These are phyloP conservation scores for Chaetomium tenue DNA, from an alignment of 495 filamentous ascomycete genomes.

Conservation along the genomic window DNA sequence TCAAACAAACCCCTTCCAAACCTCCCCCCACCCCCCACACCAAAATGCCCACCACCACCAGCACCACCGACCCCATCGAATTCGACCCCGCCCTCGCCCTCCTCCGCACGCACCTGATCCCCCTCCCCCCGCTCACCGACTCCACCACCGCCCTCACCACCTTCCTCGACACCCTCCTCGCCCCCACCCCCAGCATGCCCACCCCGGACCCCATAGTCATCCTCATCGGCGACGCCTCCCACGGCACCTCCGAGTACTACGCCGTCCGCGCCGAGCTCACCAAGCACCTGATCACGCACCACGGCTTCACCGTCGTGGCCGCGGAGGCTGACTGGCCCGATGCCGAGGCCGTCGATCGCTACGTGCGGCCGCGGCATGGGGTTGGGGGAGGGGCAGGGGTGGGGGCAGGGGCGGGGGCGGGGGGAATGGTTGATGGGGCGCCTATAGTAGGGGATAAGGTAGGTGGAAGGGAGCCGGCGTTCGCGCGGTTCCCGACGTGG, in stretches of 20 bases:
- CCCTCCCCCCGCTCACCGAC: conserved; percentile 14
- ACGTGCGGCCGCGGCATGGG: conserved; percentile 50
- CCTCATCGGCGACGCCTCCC: conserved; percentile 57
- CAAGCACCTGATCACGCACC: conserved; percentile 50
- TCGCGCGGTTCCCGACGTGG: conserved; percentile 59
- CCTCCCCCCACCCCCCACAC: background rate
- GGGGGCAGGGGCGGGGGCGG: too few species aligned
- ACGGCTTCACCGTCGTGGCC: conserved; percentile 57
- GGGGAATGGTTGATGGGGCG: too few species aligned
- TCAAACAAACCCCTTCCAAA: background rate
- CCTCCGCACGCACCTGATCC: conserved; percentile 14
- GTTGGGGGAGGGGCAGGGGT: conserved; percentile 11
- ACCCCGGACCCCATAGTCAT: conserved; percentile 38
- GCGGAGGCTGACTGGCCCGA: conserved; percentile 62
- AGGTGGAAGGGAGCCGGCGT: conserved; percentile 45
- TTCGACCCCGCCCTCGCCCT: conserved; percentile 12
- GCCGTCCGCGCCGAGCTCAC: conserved; percentile 55
- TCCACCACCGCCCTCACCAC: conserved; percentile 4
- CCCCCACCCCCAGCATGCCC: background rate
- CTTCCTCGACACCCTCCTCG: background rate
- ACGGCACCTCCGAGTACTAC: conserved; percentile 63
- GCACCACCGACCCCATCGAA: too few species aligned
- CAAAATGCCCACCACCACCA: conserved; percentile 20
- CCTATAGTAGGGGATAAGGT: too few species aligned
- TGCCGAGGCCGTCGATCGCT: conserved; percentile 56